Percentiles rank a stretch among this genome's conserved stretches.
These are phyloP conservation scores for Calocybe gambosa DNA, from an alignment of 1,284 basidiomycete genomes.

Conservation along the genomic window DNA sequence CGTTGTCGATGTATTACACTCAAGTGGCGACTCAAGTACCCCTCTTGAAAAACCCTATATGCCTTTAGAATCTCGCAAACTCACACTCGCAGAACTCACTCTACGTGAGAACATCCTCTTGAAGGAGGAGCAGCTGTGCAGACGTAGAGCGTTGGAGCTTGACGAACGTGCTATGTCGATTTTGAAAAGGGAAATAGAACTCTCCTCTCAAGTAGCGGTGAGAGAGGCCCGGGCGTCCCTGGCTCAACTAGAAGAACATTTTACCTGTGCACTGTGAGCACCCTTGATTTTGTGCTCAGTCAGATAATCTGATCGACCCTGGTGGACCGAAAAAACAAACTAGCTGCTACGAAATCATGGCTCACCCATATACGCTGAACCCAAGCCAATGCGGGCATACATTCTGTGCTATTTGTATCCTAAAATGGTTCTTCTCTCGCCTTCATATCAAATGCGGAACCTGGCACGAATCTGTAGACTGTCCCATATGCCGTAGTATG, in stretches of 20 bases:
- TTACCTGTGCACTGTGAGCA: slow-evolving; percentile 47
- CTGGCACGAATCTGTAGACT: slow-evolving; percentile 62
- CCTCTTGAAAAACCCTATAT: slow-evolving; percentile 7
- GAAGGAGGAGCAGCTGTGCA: slow-evolving; percentile 31
- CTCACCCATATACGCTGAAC: slow-evolving; percentile 52
- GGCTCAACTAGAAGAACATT: slow-evolving; percentile 52
- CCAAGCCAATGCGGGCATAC: slow-evolving; percentile 56
- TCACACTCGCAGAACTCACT: slow-evolving; percentile 31
- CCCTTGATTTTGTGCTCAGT: not conserved
- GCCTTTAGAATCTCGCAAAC: slow-evolving; percentile 27
- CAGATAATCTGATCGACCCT: slow-evolving; percentile 4
- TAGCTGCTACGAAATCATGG: slow-evolving; percentile 45
- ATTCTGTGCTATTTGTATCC: slow-evolving; percentile 57
- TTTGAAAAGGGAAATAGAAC: slow-evolving; percentile 33
- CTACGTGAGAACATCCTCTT: slow-evolving; percentile 33
- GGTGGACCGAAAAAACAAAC: slow-evolving; percentile 1
- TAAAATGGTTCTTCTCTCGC: slow-evolving; percentile 63
- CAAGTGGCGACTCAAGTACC: slow-evolving; percentile 4
- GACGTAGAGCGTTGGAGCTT: slow-evolving; percentile 28
- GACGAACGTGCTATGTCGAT: slow-evolving; percentile 32
- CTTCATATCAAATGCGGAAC: slow-evolving; percentile 52
- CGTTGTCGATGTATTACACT: slow-evolving; percentile 2
- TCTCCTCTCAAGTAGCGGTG: slow-evolving; percentile 32
- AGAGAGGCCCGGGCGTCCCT: slow-evolving; percentile 36
- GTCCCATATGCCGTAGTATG: slow-evolving; percentile 55